Percentiles rank a stretch among this genome's conserved stretches.
phyloP scores from a whole-genome alignment of 257 asterid species.

The Orobanche coerulescens region DNA sequence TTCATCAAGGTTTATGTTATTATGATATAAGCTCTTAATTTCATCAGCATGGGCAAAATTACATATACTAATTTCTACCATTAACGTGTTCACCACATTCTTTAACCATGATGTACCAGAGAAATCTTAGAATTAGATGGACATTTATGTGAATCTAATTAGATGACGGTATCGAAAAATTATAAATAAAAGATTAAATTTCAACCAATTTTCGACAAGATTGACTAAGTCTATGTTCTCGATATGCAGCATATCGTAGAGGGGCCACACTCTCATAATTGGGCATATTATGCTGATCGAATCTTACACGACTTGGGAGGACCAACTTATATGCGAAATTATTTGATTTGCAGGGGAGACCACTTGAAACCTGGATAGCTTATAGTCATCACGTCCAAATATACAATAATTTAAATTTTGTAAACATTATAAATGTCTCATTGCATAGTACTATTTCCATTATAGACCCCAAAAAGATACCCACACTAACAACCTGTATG shows the following conservation, averaged over 20 bases:
- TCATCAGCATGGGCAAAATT: not conserved
- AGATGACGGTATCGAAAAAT: not conserved
- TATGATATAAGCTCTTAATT: not conserved
- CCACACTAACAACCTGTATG: too few species aligned
- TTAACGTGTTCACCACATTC: not conserved
- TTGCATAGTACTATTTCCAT: not conserved
- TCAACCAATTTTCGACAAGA: not conserved
- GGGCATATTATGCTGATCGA: not conserved
- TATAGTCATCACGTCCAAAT: not conserved
- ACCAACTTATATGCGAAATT: not conserved
- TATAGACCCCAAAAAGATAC: not conserved
- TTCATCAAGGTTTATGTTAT: not conserved
- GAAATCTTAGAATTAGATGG: not conserved
- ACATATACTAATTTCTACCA: not conserved
- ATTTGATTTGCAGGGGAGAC: not conserved
- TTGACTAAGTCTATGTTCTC: too few species aligned
- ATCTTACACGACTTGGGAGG: not conserved
- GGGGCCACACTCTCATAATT: slow-evolving; percentile 4
- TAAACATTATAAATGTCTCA: not conserved
- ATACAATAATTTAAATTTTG: not conserved
- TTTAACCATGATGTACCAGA: not conserved
- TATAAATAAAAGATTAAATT: too few species aligned
- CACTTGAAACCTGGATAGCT: not conserved
- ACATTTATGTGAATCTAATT: slow-evolving; percentile 7
- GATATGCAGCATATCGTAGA: too few species aligned